A percentile compares a stretch with the other conserved stretches of the same genome.
Conservation (phyloP, 2,329 filamentous ascomycete genomes). For the Penicillium psychrosexuale region DNA sequence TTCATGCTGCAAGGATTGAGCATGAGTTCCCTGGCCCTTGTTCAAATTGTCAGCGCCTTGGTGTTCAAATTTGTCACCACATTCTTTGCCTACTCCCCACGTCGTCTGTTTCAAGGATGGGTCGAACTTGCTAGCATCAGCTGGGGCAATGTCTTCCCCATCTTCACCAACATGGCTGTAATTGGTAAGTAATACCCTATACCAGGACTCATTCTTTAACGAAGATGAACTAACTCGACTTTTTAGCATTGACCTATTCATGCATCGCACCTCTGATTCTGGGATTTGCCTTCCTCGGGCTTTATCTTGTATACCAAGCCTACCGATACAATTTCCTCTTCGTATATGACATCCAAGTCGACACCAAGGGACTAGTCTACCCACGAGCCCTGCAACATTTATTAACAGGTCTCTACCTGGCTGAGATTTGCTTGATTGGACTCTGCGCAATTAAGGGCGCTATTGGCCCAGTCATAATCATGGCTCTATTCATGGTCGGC, state of each 20-base stretch:
- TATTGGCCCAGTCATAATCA: constrained; percentile 68
- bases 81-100: constrained; percentile 66
- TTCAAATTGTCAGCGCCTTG: constrained; percentile 70
- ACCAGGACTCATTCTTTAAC: no score
- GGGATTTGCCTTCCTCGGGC: constrained; percentile 73
- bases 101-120: constrained; percentile 74
- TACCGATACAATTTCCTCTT: constrained; percentile 90
- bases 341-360: constrained; percentile 74
- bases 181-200: constrained; percentile 58
- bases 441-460: constrained; percentile 68
- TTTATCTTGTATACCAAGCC: constrained; percentile 77
- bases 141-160: constrained; percentile 80
- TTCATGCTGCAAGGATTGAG: constrained; percentile 87
- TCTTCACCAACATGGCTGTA: constrained; percentile 75
- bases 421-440: constrained; percentile 78
- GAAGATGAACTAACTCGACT: constrained; percentile 6
- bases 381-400: constrained; percentile 81
- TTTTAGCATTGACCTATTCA: constrained; percentile 74
- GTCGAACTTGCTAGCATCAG: constrained; percentile 68
- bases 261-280: constrained; percentile 83
- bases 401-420: constrained; percentile 77
- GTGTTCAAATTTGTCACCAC: constrained; percentile 71
- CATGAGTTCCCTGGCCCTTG: constrained; percentile 67
- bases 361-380: constrained; percentile 87
- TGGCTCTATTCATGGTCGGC: constrained; percentile 71